phyloP scores from a whole-genome alignment of 129 eudicot species.

The Chrysanthemum seticuspe region DNA sequence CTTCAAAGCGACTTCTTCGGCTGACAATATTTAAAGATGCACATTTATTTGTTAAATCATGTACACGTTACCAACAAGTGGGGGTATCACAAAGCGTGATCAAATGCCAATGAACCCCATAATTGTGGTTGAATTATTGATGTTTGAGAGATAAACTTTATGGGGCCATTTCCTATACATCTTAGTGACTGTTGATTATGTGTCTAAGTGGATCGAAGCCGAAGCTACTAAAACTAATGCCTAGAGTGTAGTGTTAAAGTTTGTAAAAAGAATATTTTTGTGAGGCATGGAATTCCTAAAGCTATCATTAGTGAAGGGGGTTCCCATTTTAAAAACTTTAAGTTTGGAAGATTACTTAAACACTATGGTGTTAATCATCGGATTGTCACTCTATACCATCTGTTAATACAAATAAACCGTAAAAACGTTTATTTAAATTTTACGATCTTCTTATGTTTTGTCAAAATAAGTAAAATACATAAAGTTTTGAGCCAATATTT shows the following conservation, averaged over 20 bases:
- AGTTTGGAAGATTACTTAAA: background rate
- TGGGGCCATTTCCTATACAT: background rate
- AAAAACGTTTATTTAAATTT: too few species aligned
- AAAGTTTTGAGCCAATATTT: too few species aligned
- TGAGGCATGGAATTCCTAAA: background rate
- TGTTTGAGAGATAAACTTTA: background rate
- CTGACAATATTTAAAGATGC: slow-evolving; percentile 3
- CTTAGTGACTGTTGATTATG: background rate
- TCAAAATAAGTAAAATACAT: too few species aligned
- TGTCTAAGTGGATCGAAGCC: background rate
- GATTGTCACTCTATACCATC: background rate
- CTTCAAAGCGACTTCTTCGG: background rate
- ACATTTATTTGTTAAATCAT: background rate
- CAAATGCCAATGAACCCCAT: background rate
- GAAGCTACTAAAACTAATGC: background rate
- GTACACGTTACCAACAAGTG: background rate
- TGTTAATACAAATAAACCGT: too few species aligned
- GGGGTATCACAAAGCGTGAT: background rate
- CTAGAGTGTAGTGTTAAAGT: background rate
- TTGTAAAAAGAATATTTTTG: background rate
- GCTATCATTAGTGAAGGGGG: slow-evolving; percentile 7
- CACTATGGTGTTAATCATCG: background rate
- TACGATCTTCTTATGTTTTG: too few species aligned
- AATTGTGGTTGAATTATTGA: background rate
- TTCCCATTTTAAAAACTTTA: background rate